Conservation (phyloP, 345 rosid species). For the Populus nigra region DNA sequence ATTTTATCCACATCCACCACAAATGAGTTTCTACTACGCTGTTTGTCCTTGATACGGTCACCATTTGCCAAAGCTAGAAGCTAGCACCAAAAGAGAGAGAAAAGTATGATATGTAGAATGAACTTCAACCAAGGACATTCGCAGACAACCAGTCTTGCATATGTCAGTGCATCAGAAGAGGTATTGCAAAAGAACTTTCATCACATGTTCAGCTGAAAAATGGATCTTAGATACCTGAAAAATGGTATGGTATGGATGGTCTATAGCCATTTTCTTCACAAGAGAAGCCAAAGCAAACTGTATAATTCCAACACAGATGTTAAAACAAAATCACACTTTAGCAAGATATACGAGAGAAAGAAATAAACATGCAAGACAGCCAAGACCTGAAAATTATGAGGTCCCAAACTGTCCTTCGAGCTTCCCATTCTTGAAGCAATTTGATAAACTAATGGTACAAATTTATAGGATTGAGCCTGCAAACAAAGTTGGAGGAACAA, state of each 20-base stretch:
- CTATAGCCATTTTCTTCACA: constrained; percentile 93
- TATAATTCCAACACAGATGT: constrained; percentile 28
- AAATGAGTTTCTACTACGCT: constrained; percentile 83
- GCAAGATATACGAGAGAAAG: neutral
- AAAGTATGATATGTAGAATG: constrained; percentile 8
- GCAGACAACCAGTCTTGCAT: neutral
- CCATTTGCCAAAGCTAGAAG: constrained; percentile 95
- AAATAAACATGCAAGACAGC: constrained; percentile 1
- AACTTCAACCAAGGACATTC: neutral
- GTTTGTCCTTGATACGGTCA: constrained; percentile 93
- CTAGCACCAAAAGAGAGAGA: constrained; percentile 38
- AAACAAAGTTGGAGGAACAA: constrained; percentile 10
- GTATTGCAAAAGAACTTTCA: neutral
- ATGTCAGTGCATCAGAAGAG: neutral
- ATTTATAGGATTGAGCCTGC: constrained; percentile 91
- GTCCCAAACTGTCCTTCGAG: constrained; percentile 64
- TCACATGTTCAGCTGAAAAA: constrained; percentile 3
- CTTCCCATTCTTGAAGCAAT: constrained; percentile 96
- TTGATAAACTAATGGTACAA: constrained; percentile 86
- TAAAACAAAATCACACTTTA: constrained; percentile 23
- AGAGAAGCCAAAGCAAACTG: constrained; percentile 92
- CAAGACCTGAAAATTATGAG: constrained; percentile 76
- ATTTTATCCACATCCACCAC: constrained; percentile 91
- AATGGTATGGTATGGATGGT: constrained; percentile 94
- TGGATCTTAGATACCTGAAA: constrained; percentile 57